These are phyloP conservation scores for Lentinula sp. DNA, from an alignment of 768 basidiomycete species.

Conservation along the genomic window DNA sequence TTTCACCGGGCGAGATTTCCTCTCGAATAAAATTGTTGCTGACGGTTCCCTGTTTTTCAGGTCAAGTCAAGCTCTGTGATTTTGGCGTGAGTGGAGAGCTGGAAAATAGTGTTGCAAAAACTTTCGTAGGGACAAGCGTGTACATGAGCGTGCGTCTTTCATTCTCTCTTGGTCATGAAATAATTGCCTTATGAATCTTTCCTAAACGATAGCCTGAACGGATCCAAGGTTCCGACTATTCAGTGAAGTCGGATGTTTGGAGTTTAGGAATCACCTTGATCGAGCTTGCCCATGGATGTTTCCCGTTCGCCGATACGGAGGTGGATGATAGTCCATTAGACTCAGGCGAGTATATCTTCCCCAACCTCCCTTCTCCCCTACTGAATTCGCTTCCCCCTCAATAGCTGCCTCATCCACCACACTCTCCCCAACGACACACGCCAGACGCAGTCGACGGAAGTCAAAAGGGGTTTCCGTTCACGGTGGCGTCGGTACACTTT, in stretches of 20 bases:
- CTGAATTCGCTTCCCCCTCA: not conserved
- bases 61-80: constrained; percentile 91
- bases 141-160: constrained; percentile 84
- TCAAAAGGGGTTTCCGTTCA: constrained; percentile 90
- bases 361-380: not conserved
- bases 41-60: not conserved
- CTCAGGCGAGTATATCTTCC: not conserved
- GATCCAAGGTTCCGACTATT: constrained; percentile 97
- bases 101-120: constrained; percentile 98
- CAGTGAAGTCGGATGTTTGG: constrained; percentile 99
- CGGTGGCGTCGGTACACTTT: constrained; percentile 96
- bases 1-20: not conserved
- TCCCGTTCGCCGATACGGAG: constrained; percentile 84
- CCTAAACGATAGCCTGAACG: constrained; percentile 81
- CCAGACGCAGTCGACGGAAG: constrained; percentile 66
- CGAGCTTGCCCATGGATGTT: constrained; percentile 95
- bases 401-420: not conserved
- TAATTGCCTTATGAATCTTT: constrained; percentile 2
- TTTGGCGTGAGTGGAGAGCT: constrained; percentile 98
- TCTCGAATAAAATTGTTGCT: not conserved
- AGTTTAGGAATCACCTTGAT: constrained; percentile 95
- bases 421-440: constrained; percentile 21
- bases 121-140: constrained; percentile 97
- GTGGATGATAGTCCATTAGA: not conserved
- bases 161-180: constrained; percentile 22